Evolutionary conservation across 179 eudicot species (phyloP).

Genomic region (Vitellaria paradoxa): DNA sequence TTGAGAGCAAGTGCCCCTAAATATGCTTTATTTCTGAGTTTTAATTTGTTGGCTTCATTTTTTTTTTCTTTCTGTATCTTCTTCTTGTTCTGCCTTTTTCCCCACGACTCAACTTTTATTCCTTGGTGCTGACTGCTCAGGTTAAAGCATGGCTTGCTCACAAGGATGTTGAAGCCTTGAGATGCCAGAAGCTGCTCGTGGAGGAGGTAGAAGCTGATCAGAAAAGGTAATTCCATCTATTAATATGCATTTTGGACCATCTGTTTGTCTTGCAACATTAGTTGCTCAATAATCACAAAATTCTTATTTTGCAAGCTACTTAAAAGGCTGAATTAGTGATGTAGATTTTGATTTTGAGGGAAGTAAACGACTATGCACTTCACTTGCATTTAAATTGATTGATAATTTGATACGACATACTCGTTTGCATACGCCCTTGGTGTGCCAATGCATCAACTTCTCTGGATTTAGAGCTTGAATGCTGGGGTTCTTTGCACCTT

Average conservation of each 20-base stretch:
- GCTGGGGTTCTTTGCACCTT: neutral
- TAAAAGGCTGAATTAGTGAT: neutral
- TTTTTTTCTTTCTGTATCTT: neutral
- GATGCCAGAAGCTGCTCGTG: conserved; percentile 89
- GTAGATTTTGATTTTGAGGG: neutral
- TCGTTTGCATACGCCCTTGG: neutral
- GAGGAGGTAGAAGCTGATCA: conserved; percentile 99
- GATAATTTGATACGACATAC: neutral
- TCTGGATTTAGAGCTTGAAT: neutral
- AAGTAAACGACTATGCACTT: neutral
- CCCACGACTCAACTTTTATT: neutral
- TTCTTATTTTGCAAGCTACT: neutral
- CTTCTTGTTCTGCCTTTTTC: neutral
- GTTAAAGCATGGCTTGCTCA: conserved; percentile 93
- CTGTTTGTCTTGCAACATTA: neutral
- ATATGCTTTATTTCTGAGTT: neutral
- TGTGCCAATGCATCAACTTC: neutral
- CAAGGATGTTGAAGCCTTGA: conserved; percentile 94
- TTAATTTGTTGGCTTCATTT: neutral
- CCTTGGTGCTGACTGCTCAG: conserved; percentile 26
- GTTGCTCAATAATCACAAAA: neutral
- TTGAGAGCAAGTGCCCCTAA: neutral
- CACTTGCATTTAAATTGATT: neutral
- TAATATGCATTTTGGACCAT: neutral
- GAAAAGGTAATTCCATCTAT: conserved; percentile 51